Evolutionary conservation across 1,284 basidiomycete species (phyloP), one percentile per base, ranked within the genome.

Genomic region (Ustilago cynodontis): DNA sequence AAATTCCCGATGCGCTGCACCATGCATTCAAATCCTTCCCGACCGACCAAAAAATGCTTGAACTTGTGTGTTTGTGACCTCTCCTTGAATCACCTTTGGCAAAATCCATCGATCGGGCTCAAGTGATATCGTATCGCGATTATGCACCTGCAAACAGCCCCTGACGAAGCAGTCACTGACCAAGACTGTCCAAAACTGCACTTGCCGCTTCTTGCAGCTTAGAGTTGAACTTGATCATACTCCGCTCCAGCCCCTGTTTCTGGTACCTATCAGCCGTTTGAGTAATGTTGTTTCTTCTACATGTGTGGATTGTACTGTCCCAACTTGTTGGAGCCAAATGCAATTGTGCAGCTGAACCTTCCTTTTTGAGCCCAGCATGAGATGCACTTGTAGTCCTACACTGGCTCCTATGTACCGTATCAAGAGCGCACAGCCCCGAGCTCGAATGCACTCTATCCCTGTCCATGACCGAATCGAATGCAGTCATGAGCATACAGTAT

Each of bases 181-280:
- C 22, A 1, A 33, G 41, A 20, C 29, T 43, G 41, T 43, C 41
- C n/a, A 43, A 20, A 43, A 43, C n/a, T 55, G 43, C 41, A 55
- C 11, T 62, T 39, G 59, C 56, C 31, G 26, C 39, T 31, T 45
- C 41, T 59, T 59, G 58, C 58, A 59, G 47, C 22, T 37, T 60
- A 51, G 62, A 64, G 58, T 67, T 61, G 33, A 61, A 16, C 26
- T 14, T 18, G 4, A 22, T 59, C 20, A 20, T n/a, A 57, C 65
- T 67, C 65, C 58, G 65, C 65, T 60, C 22, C 11, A 16, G 54
- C 58, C 65, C 65, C 65, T 67, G 54, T 64, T 47, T 59, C 45
- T 41, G 16, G n/a, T n/a, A n/a, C n/a, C 28, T 49, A n/a, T 49
- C 14, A 49, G 26, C 39, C 11, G 47, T 49, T 8, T 26, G 31